Evolutionary conservation across 2,329 filamentous ascomycete species (phyloP).

Genomic region (Fusarium bactridioides): DNA sequence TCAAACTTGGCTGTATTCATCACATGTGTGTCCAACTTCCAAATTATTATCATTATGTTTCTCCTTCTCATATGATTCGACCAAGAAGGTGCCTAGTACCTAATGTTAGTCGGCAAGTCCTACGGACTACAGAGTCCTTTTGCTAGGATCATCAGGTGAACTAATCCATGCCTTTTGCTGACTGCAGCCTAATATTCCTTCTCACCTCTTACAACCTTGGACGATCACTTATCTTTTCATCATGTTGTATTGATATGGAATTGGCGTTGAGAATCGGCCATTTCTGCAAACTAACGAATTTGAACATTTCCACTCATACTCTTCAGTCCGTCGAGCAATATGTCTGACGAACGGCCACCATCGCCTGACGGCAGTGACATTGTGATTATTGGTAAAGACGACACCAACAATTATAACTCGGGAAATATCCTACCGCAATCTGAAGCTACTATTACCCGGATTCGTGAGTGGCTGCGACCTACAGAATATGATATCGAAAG

Average conservation of each 20-base stretch:
- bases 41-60: neutral
- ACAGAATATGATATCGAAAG: slow-evolving; percentile 28
- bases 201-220: neutral
- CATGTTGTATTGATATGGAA: neutral
- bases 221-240: neutral
- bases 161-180: neutral
- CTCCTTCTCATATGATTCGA: neutral
- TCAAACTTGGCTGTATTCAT: neutral
- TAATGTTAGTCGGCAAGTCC: neutral
- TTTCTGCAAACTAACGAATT: rapidly evolving
- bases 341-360: neutral
- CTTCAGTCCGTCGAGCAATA: neutral
- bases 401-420: slow-evolving; percentile 45
- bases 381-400: slow-evolving; percentile 13
- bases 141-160: neutral
- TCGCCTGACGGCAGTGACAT: slow-evolving; percentile 13
- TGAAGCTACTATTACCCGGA: slow-evolving; percentile 34
- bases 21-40: rapidly evolving
- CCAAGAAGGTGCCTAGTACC: neutral
- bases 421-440: slow-evolving; percentile 44
- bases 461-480: slow-evolving; percentile 27
- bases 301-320: neutral
- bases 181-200: neutral
- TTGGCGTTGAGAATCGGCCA: neutral
- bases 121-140: neutral